phyloP scores from a whole-genome alignment of 495 filamentous ascomycete genomes.

The Penicillium cataractarum region DNA sequence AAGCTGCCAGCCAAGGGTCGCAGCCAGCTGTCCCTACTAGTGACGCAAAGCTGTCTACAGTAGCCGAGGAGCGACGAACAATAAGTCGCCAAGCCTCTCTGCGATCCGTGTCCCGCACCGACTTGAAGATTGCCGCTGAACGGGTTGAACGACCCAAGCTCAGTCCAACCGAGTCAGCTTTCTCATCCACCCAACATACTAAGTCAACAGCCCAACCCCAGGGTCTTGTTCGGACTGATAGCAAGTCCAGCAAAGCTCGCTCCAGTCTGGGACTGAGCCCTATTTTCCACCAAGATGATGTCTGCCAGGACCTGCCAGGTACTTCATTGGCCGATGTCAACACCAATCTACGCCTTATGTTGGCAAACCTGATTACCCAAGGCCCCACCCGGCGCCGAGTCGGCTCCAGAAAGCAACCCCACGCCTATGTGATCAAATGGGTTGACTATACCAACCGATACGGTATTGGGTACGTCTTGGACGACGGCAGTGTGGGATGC shows the following conservation, averaged over 20 bases:
- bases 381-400: constrained; percentile 40
- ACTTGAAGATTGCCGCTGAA: constrained; percentile 17
- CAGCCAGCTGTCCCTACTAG: constrained; percentile 13
- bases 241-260: constrained; percentile 42
- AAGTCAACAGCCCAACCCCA: constrained; percentile 24
- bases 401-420: constrained; percentile 38
- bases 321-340: constrained; percentile 48
- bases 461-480: constrained; percentile 82
- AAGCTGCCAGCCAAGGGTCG: constrained; percentile 36
- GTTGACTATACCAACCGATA: constrained; percentile 95
- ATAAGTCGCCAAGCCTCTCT: constrained; percentile 22
- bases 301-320: constrained; percentile 40
- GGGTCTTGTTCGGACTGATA: constrained; percentile 33
- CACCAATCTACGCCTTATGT: constrained; percentile 45
- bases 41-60: constrained; percentile 31
- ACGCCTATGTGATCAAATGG: constrained; percentile 77
- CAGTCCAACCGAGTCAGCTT: constrained; percentile 18
- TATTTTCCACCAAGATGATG: constrained; percentile 44
- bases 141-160: constrained; percentile 17
- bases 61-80: constrained; percentile 23
- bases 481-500: constrained; percentile 81
- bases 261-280: constrained; percentile 46
- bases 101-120: constrained; percentile 24
- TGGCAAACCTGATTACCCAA: constrained; percentile 43
- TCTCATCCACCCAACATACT: constrained; percentile 8